phyloP scores from a whole-genome alignment of 352 stramenopile species.

The Thalassiosira exigua region DNA sequence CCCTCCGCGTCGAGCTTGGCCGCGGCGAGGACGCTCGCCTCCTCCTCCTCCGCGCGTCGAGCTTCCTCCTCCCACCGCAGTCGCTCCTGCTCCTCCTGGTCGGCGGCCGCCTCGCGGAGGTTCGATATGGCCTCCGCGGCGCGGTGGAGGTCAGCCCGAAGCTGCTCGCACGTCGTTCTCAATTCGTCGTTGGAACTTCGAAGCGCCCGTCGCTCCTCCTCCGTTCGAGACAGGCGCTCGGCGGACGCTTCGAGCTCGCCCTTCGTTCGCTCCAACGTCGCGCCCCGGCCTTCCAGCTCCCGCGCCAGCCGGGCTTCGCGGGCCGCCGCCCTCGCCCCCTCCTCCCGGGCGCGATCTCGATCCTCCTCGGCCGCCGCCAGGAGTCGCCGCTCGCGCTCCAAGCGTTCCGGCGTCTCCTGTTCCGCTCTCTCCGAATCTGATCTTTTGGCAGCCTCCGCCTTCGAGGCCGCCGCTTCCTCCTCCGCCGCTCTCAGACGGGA shows the following conservation, averaged over 20 bases:
- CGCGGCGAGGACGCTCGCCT: constrained; percentile 31
- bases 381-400: constrained; percentile 5
- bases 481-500: background rate
- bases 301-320: constrained; percentile 7
- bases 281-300: constrained; percentile 11
- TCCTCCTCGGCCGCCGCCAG: background rate
- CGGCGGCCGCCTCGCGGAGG: constrained; percentile 22
- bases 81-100: constrained; percentile 49
- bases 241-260: constrained; percentile 4
- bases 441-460: background rate
- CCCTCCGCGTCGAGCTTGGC: constrained; percentile 46
- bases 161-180: constrained; percentile 28
- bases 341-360: constrained; percentile 1
- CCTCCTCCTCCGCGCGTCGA: constrained; percentile 34
- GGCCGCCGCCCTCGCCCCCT: background rate
- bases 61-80: constrained; percentile 30
- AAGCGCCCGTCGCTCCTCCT: constrained; percentile 29
- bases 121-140: constrained; percentile 51
- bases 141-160: constrained; percentile 47
- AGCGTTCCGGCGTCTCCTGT: constrained; percentile 10
- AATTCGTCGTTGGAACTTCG: constrained; percentile 37
- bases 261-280: constrained; percentile 19
- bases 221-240: constrained; percentile 18
- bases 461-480: constrained; percentile 8
- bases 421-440: background rate